A percentile compares a stretch with the other conserved stretches of the same genome.
Evolutionary conservation across 352 stramenopile species (phyloP).

Genomic region (Phytophthora cactorum): DNA sequence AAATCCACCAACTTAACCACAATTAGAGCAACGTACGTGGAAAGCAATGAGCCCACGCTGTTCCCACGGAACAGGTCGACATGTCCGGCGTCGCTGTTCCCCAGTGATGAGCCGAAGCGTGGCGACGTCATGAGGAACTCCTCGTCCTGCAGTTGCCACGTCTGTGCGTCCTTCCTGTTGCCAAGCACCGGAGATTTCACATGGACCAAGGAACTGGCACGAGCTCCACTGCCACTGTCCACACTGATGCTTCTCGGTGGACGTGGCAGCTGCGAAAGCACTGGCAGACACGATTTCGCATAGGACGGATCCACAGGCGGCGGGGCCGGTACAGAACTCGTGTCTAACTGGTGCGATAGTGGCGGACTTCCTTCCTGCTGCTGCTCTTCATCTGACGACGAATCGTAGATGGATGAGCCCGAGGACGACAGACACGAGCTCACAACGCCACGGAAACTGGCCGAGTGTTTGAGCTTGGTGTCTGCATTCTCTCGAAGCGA

Average conservation of each 20-base stretch:
- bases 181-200: slow-evolving; percentile 69
- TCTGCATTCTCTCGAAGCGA: slow-evolving; percentile 17
- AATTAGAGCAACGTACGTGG: slow-evolving; percentile 32
- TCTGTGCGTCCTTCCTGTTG: slow-evolving; percentile 66
- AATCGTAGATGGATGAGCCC: slow-evolving; percentile 61
- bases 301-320: slow-evolving; percentile 49
- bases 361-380: slow-evolving; percentile 29
- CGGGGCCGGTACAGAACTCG: slow-evolving; percentile 12
- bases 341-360: slow-evolving; percentile 24
- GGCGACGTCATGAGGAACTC: slow-evolving; percentile 68
- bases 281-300: slow-evolving; percentile 50
- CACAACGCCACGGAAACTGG: slow-evolving; percentile 55
- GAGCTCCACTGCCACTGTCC: slow-evolving; percentile 42
- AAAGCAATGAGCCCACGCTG: slow-evolving; percentile 35
- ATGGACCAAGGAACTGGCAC: slow-evolving; percentile 35
- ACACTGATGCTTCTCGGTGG: slow-evolving; percentile 53
- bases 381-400: slow-evolving; percentile 51
- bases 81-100: slow-evolving; percentile 26
- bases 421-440: slow-evolving; percentile 59
- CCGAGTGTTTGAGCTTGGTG: slow-evolving; percentile 33
- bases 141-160: slow-evolving; percentile 75
- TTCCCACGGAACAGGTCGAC: slow-evolving; percentile 40
- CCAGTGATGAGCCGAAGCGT: slow-evolving; percentile 46
- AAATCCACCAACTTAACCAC: background rate
- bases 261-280: slow-evolving; percentile 50